Conservation (phyloP, 805 yeast species). For the Ogataea dorogensis region DNA sequence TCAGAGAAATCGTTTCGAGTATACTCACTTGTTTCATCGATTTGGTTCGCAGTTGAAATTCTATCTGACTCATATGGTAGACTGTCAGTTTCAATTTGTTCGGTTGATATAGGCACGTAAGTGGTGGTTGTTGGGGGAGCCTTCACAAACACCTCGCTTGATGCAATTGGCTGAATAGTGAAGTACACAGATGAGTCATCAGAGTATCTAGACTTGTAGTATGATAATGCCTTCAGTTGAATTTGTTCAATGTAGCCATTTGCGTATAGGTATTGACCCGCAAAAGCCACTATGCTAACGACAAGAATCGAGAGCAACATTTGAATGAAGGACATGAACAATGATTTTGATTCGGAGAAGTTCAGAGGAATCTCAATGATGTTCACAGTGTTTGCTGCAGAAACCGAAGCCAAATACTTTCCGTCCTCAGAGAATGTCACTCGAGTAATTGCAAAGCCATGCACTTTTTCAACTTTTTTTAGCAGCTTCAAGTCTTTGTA, state of each 20-base stretch:
- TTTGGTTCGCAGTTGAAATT: no score
- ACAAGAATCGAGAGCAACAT: constrained; percentile 26
- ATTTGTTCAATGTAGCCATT: constrained; percentile 30
- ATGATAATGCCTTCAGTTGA: constrained; percentile 20
- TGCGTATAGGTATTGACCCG: constrained; percentile 29
- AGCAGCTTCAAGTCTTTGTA: constrained; percentile 50
- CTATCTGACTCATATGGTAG: no score
- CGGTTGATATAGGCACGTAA: constrained; percentile 17
- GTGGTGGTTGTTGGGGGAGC: constrained; percentile 23
- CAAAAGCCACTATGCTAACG: constrained; percentile 25
- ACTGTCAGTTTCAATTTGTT: constrained; percentile 2
- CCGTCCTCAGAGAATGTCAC: constrained; percentile 71
- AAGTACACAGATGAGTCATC: constrained; percentile 36
- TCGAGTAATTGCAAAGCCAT: constrained; percentile 74
- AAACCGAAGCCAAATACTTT: constrained; percentile 61
- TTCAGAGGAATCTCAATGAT: constrained; percentile 59
- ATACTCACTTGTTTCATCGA: no score
- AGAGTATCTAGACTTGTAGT: constrained; percentile 26
- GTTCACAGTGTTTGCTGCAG: constrained; percentile 73
- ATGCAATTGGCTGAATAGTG: constrained; percentile 32
- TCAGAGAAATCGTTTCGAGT: no score
- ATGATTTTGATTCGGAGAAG: constrained; percentile 41
- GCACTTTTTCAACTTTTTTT: constrained; percentile 58
- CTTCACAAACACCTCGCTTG: constrained; percentile 20
- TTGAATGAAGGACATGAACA: constrained; percentile 28